These are phyloP conservation scores for Talaromyces sp. DNA, from an alignment of 2,329 filamentous ascomycete species.

Conservation along the genomic window DNA sequence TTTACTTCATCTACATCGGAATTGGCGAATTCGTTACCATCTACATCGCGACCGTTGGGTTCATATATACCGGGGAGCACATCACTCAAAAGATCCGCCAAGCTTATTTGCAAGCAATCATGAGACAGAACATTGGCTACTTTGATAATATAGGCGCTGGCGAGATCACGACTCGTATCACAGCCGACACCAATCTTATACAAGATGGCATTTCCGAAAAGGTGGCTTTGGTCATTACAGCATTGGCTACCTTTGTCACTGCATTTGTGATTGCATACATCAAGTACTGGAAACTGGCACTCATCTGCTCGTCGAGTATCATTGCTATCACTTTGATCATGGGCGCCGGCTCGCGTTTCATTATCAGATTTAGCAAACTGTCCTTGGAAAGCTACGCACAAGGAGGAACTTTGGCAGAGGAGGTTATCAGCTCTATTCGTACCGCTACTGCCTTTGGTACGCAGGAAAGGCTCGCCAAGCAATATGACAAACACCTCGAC, in stretches of 20 bases:
- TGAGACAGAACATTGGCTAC: slow-evolving; percentile 86
- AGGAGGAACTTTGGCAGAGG: slow-evolving; percentile 85
- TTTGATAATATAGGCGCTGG: slow-evolving; percentile 91
- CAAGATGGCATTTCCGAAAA: slow-evolving; percentile 94
- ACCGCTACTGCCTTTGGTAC: slow-evolving; percentile 92
- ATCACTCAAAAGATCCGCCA: slow-evolving; percentile 74
- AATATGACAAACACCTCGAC: slow-evolving; percentile 74
- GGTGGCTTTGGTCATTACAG: slow-evolving; percentile 71
- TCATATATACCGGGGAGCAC: slow-evolving; percentile 82
- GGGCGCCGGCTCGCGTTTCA: slow-evolving; percentile 67
- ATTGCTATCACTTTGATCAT: slow-evolving; percentile 75
- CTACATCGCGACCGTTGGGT: slow-evolving; percentile 79
- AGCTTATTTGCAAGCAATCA: slow-evolving; percentile 76
- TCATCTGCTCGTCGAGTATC: slow-evolving; percentile 81
- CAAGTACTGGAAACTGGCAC: slow-evolving; percentile 87
- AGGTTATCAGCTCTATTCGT: slow-evolving; percentile 88
- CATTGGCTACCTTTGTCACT: slow-evolving; percentile 76
- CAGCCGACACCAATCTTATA: slow-evolving; percentile 86
- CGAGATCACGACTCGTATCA: slow-evolving; percentile 92
- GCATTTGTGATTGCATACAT: slow-evolving; percentile 89
- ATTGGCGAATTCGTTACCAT: slow-evolving; percentile 74
- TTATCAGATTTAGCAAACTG: slow-evolving; percentile 76
- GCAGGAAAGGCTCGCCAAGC: slow-evolving; percentile 81
- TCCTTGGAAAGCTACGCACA: slow-evolving; percentile 75
- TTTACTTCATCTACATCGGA: slow-evolving; percentile 83